A percentile compares a stretch with the other conserved stretches of the same genome.
These are phyloP conservation scores for Leccinellum albellum DNA, from an alignment of 768 basidiomycete species.

Conservation along the genomic window DNA sequence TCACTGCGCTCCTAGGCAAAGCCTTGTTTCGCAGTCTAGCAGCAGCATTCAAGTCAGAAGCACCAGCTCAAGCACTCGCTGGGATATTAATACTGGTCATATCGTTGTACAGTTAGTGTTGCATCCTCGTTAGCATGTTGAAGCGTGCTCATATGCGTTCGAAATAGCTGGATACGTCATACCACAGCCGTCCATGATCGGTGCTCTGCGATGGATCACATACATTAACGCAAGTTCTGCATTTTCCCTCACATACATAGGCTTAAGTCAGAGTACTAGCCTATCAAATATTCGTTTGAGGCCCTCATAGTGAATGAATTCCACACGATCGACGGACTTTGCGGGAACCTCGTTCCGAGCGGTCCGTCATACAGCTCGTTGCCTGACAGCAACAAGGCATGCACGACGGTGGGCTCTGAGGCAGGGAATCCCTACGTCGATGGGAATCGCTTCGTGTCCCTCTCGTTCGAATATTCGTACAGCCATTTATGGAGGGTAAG, in stretches of 20 bases:
- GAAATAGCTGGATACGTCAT: slow-evolving; percentile 48
- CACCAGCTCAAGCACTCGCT: slow-evolving; percentile 60
- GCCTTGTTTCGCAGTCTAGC: slow-evolving; percentile 71
- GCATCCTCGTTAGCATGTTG: not conserved
- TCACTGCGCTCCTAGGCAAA: slow-evolving; percentile 63
- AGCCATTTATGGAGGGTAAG: slow-evolving; percentile 49
- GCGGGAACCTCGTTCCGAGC: slow-evolving; percentile 55
- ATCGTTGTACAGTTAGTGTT: slow-evolving; percentile 42
- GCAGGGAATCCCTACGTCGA: slow-evolving; percentile 56
- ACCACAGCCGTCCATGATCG: slow-evolving; percentile 61
- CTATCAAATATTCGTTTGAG: slow-evolving; percentile 65
- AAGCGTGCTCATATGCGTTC: not conserved
- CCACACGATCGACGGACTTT: slow-evolving; percentile 58
- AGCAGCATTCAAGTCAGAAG: slow-evolving; percentile 53
- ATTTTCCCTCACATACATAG: slow-evolving; percentile 31
- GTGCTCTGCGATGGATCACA: slow-evolving; percentile 64
- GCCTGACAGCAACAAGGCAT: slow-evolving; percentile 65
- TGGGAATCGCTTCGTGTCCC: slow-evolving; percentile 52
- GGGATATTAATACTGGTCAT: slow-evolving; percentile 50
- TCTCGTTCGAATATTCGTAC: slow-evolving; percentile 42
- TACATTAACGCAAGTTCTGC: slow-evolving; percentile 49
- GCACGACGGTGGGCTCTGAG: slow-evolving; percentile 63
- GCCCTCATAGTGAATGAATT: slow-evolving; percentile 80
- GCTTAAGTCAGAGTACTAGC: slow-evolving; percentile 28
- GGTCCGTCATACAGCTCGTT: slow-evolving; percentile 61